Conservation (phyloP, 345 rosid species). For the Boechera divaricarpa region DNA sequence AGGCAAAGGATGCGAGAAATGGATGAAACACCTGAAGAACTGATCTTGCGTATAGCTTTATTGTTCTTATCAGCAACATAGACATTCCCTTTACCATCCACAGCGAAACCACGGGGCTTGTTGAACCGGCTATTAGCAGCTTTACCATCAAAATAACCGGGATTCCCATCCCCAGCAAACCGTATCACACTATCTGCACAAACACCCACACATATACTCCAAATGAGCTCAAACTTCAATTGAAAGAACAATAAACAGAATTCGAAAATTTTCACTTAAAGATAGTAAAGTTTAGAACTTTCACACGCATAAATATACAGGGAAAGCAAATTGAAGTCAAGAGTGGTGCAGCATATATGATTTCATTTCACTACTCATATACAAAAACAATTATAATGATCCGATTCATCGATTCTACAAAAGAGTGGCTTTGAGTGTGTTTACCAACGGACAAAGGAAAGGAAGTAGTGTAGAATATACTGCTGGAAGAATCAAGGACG, state of each 20-base stretch:
- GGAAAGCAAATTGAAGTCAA: background rate
- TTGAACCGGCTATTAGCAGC: constrained; percentile 55
- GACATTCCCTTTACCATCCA: constrained; percentile 67
- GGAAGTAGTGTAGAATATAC: constrained; percentile 58
- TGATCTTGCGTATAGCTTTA: constrained; percentile 65
- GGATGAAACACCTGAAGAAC: constrained; percentile 51
- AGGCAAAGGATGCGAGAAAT: constrained; percentile 4
- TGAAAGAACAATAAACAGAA: background rate
- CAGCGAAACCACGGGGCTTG: constrained; percentile 57
- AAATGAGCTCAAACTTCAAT: background rate
- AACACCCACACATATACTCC: background rate
- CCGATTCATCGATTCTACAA: background rate
- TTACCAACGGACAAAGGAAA: constrained; percentile 61
- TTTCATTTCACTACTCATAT: background rate
- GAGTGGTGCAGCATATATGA: background rate
- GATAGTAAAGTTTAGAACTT: constrained; percentile 16
- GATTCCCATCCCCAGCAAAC: constrained; percentile 53
- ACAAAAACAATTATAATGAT: background rate
- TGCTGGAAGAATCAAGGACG: constrained; percentile 53
- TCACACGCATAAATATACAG: background rate
- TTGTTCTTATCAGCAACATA: constrained; percentile 72
- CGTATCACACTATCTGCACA: constrained; percentile 53
- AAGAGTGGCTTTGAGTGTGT: background rate
- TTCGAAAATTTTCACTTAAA: background rate
- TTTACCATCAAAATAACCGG: constrained; percentile 58